Base-by-base conservation (phyloP, 73 alveolate genomes). In the Paramecium biaurelia region DNA sequence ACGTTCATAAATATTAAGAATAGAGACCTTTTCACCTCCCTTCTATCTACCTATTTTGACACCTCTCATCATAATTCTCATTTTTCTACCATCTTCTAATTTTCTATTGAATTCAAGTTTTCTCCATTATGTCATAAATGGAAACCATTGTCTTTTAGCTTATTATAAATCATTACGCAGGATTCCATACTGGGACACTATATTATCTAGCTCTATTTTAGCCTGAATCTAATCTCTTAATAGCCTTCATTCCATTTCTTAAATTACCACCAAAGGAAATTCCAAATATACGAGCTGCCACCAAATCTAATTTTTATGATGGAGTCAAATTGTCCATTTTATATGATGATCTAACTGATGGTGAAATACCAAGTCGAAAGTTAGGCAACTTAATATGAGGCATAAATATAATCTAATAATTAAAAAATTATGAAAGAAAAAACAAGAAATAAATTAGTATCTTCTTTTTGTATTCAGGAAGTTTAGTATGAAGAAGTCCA, bases 21-120 rank as follows among this genome's bases (percentile, higher is more conserved):
- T 79, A n/a, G 90, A 79, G 9, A 79, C 20, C 49, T 47, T 79
- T 41, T 47, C 90, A 20, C 90, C 90, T 30, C 90, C 90, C 76
- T 79, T 79, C 45, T 79, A 79, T 79, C 90, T 79, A 21, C 90
- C 90, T 5, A 79, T 79, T 45, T 79, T 79, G 0, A 79, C 90
- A 43, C 90, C 90, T 79, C 90, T 79, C 90, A 79, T 79, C 90
- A 79, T 79, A n/a, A 79, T 79, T 79, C 90, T 79, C 90, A 79
- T 79, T 26, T 45, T 79, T 45, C 90, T 79, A 23, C 90, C 90
- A 38, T 79, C 90, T 7, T 43, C 43, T 12, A 79, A 42, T 21
- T 79, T 20, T 15, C 56, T 30, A 38, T 45, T 79, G 6, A 23
- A 79, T 79, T 38, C 70, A 9, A 30, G 23, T 43, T 63, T 32